A percentile compares a stretch with the other conserved stretches of the same genome.
These are phyloP conservation scores for Chloris gayana DNA, from an alignment of 176 grass and related monocot genomes.

Conservation along the genomic window DNA sequence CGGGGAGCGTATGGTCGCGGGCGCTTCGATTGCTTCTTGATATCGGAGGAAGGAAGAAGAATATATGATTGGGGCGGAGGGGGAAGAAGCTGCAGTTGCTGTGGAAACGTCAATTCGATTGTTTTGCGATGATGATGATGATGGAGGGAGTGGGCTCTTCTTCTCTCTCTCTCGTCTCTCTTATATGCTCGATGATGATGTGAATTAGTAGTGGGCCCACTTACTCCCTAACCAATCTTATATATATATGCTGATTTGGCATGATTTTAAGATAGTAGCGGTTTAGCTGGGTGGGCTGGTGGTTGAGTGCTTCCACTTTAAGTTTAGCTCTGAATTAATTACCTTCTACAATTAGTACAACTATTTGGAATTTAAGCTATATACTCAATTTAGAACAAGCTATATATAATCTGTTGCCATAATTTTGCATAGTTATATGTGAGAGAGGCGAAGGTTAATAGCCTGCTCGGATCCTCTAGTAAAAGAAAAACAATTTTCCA, in stretches of 20 bases:
- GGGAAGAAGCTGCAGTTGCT: not conserved
- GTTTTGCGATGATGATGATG: not conserved
- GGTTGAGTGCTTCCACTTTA: not conserved
- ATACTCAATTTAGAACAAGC: no score
- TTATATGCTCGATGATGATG: not conserved
- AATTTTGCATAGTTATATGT: no score
- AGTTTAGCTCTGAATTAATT: not conserved
- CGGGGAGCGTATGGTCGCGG: conserved; percentile 16
- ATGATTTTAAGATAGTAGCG: not conserved
- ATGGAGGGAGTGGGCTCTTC: not conserved
- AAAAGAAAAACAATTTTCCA: no score
- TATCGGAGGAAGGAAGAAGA: not conserved
- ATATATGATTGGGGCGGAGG: conserved; percentile 21
- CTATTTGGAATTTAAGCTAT: not conserved
- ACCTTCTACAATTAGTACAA: not conserved
- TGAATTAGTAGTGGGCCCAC: conserved; percentile 7
- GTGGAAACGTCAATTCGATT: conserved; percentile 8
- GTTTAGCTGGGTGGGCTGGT: not conserved
- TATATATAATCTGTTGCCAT: no score
- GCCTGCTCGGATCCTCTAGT: no score
- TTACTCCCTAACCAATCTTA: not conserved
- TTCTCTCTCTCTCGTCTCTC: not conserved
- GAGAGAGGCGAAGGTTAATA: no score
- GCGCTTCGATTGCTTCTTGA: conserved; percentile 2
- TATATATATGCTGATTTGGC: not conserved